A percentile compares a stretch with the other conserved stretches of the same genome.
Evolutionary conservation across 2,329 filamentous ascomycete genomes (phyloP).

Genomic region (Sodiomyces alkalinus): DNA sequence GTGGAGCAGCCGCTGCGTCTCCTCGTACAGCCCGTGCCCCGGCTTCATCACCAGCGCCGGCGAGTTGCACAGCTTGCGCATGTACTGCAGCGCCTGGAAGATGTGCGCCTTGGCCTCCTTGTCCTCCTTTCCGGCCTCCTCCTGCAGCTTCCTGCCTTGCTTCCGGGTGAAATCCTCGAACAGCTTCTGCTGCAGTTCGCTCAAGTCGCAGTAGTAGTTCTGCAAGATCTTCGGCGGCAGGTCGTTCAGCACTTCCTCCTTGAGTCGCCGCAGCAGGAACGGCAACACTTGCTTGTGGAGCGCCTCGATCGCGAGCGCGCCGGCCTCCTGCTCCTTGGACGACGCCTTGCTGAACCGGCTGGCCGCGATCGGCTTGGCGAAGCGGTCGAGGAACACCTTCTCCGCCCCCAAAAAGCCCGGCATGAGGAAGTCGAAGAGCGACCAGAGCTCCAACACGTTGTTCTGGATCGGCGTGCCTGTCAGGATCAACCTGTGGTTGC

Average conservation of each 20-base stretch:
- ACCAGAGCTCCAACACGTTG: slow-evolving; percentile 94
- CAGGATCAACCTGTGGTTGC: slow-evolving; percentile 89
- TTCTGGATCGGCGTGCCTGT: slow-evolving; percentile 97
- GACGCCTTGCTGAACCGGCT: slow-evolving; percentile 94
- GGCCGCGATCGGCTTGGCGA: slow-evolving; percentile 87
- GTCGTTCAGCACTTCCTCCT: slow-evolving; percentile 94
- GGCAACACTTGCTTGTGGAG: slow-evolving; percentile 95
- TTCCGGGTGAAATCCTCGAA: slow-evolving; percentile 96
- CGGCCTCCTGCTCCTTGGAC: slow-evolving; percentile 94
- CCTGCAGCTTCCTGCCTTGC: slow-evolving; percentile 74
- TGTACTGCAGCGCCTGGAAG: slow-evolving; percentile 97
- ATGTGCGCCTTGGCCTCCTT: slow-evolving; percentile 96
- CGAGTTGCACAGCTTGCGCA: slow-evolving; percentile 98
- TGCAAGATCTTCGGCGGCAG: slow-evolving; percentile 95
- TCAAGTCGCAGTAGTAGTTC: slow-evolving; percentile 98
- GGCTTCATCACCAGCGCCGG: slow-evolving; percentile 94
- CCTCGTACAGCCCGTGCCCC: slow-evolving; percentile 76
- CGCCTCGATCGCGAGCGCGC: slow-evolving; percentile 92
- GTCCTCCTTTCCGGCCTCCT: slow-evolving; percentile 70
- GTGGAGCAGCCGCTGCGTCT: slow-evolving; percentile 66
- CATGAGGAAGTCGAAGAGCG: slow-evolving; percentile 97
- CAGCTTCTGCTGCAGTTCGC: slow-evolving; percentile 82
- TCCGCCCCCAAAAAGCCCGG: slow-evolving; percentile 89
- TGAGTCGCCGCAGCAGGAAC: slow-evolving; percentile 87
- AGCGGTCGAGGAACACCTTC: slow-evolving; percentile 91